Conservation (phyloP, 1,284 basidiomycete species). For the Microbotryum intermedium region DNA sequence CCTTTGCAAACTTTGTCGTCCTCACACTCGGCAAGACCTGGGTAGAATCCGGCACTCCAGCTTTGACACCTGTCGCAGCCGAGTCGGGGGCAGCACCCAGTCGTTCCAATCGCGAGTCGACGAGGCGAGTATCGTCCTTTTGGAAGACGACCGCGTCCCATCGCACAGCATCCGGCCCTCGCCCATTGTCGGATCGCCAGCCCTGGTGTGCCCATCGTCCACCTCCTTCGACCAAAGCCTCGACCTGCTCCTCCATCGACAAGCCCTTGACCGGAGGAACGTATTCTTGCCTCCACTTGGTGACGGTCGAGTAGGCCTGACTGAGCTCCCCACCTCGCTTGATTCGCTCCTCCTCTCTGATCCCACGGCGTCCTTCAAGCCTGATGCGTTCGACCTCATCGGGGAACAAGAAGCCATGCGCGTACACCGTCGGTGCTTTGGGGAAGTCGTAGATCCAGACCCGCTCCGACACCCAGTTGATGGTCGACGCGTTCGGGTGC, state of each 20-base stretch:
- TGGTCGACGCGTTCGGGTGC: constrained; percentile 69
- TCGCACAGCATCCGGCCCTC: constrained; percentile 42
- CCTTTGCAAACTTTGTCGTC: constrained; percentile 29
- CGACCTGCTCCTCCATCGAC: constrained; percentile 63
- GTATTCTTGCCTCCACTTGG: constrained; percentile 75
- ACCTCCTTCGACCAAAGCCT: constrained; percentile 82
- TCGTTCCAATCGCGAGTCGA: background rate
- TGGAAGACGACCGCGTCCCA: constrained; percentile 38
- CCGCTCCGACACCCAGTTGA: constrained; percentile 83
- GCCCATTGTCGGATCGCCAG: constrained; percentile 28
- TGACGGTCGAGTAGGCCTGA: constrained; percentile 64
- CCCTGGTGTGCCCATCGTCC: constrained; percentile 48
- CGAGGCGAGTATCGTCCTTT: constrained; percentile 35
- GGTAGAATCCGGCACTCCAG: constrained; percentile 20
- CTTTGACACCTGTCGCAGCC: constrained; percentile 10
- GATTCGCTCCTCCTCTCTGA: constrained; percentile 37
- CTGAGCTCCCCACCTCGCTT: constrained; percentile 31
- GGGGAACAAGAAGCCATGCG: constrained; percentile 95
- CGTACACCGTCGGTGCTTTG: constrained; percentile 76
- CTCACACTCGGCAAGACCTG: constrained; percentile 15
- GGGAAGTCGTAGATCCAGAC: constrained; percentile 99
- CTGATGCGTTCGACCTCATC: constrained; percentile 68
- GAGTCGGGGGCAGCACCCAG: constrained; percentile 2
- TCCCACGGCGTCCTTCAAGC: constrained; percentile 38
- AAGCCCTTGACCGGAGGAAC: constrained; percentile 60